Conservation (phyloP, 345 rosid species). For the Excoecaria cochinchinensis region DNA sequence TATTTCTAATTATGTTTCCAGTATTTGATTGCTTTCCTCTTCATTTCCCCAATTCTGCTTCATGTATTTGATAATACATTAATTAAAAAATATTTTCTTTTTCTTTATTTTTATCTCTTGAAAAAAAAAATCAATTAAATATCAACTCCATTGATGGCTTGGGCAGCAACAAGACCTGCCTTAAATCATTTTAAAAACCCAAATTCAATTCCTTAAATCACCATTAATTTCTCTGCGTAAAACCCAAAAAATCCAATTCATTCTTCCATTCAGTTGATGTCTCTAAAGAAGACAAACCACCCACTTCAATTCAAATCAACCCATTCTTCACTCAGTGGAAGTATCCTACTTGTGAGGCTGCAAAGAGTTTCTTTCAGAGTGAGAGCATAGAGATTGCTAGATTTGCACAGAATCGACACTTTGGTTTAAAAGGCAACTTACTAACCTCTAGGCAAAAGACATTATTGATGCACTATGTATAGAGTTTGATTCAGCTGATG, state of each 20-base stretch:
- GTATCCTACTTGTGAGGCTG: slow-evolving; percentile 93
- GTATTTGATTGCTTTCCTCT: no score
- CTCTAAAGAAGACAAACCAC: slow-evolving; percentile 66
- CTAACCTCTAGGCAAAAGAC: slow-evolving; percentile 91
- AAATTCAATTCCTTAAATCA: slow-evolving; percentile 23
- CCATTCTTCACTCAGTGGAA: slow-evolving; percentile 45
- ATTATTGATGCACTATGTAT: slow-evolving; percentile 65
- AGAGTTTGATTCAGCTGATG: no score
- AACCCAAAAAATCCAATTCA: slow-evolving; percentile 27
- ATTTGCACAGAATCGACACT: slow-evolving; percentile 93
- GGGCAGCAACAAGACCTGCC: no score
- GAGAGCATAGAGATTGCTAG: slow-evolving; percentile 97
- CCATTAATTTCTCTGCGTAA: slow-evolving; percentile 23
- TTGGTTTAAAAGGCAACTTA: slow-evolving; percentile 78
- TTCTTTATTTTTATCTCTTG: no score
- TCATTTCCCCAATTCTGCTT: no score
- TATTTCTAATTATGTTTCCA: no score
- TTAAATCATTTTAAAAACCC: no score
- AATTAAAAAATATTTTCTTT: no score
- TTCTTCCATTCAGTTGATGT: slow-evolving; percentile 51
- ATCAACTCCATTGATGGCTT: no score
- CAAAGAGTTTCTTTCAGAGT: slow-evolving; percentile 76
- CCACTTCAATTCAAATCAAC: slow-evolving; percentile 33
- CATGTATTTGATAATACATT: no score
- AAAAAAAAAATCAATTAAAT: no score